Evolutionary conservation across 306 rosid genomes (phyloP), one percentile per base, ranked within the genome.

Genomic region (Boehmeria nivea): DNA sequence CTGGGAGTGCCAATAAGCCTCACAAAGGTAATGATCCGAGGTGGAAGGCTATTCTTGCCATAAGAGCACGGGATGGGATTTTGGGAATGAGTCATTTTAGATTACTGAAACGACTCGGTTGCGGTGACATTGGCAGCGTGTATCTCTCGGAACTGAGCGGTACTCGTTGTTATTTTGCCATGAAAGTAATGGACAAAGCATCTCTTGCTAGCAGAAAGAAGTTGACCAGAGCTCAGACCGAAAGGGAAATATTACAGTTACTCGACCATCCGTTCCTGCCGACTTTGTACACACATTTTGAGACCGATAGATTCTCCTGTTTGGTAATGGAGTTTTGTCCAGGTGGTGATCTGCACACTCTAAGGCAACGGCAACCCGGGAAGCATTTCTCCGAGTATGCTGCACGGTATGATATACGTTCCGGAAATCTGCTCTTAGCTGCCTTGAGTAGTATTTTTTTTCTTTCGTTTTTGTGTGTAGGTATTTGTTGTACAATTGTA

Each of bases 141-240:
- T 91, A 91, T 83, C 96, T 91, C 63, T 91, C 99, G 5, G 99
- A 91, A 73, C 78, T 91, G 66, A 91, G 96, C 67, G 96, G 86
- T 61, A 91, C 99, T 20, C 84, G 96, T 53, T 91, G 99, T 68
- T 75, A 74, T 61, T 91, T 91, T 43, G 99, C 99, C 9, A 87
- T 91, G 99, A 91, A 91, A 81, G 99, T 91, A 43, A 91, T 91
- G 99, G 99, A 91, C 74, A 91, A 91, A 75, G 93, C 96, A 57
- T 91, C 99, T 49, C 82, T 91, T 60, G 99, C 93, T 26, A 81
- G 81, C 72, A 78, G 99, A 80, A 91, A 91, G 85, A 91, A 91
- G 85, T 73, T 91, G 74, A 77, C 77, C 39, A 82, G 99, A 75
- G 96, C 96, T 58, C 99, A 91, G 76, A 91, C 99, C 10, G 99